Conservation (phyloP, 352 stramenopile species). For the Phytophthora pini region DNA sequence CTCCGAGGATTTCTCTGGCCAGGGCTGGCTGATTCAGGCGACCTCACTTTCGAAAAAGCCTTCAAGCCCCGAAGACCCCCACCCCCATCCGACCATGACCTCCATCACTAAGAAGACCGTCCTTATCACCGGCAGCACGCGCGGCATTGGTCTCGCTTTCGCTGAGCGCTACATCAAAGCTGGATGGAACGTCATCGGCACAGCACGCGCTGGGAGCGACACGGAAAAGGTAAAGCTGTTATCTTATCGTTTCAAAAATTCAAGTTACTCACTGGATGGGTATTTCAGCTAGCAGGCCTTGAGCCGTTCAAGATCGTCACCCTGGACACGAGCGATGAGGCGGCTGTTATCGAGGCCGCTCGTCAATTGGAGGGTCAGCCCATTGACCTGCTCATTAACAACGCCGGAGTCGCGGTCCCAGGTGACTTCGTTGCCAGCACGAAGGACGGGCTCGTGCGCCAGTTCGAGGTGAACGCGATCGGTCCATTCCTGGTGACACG, state of each 20-base stretch:
- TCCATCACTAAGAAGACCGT: conserved; percentile 15
- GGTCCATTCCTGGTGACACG: conserved; percentile 54
- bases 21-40: too few relatives aligned
- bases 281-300: conserved; percentile 17
- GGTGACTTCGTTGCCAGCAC: conserved; percentile 30
- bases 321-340: conserved; percentile 49
- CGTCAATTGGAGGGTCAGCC: conserved; percentile 39
- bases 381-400: conserved; percentile 68
- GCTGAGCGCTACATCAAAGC: conserved; percentile 34
- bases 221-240: conserved; percentile 1
- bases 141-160: conserved; percentile 43
- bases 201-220: conserved; percentile 8
- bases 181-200: conserved; percentile 20
- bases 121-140: conserved; percentile 19
- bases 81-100: conserved; percentile 4
- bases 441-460: conserved; percentile 42
- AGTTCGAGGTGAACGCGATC: conserved; percentile 24
- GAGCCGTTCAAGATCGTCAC: conserved; percentile 43
- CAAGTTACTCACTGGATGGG: background rate
- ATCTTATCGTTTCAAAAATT: too few relatives aligned
- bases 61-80: background rate
- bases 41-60: conserved; percentile 16
- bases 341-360: conserved; percentile 34
- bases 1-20: too few relatives aligned
- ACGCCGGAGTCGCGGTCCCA: conserved; percentile 46